Conservation (phyloP, 2,329 filamentous ascomycete genomes). For the Aspergillus spinulosporus region DNA sequence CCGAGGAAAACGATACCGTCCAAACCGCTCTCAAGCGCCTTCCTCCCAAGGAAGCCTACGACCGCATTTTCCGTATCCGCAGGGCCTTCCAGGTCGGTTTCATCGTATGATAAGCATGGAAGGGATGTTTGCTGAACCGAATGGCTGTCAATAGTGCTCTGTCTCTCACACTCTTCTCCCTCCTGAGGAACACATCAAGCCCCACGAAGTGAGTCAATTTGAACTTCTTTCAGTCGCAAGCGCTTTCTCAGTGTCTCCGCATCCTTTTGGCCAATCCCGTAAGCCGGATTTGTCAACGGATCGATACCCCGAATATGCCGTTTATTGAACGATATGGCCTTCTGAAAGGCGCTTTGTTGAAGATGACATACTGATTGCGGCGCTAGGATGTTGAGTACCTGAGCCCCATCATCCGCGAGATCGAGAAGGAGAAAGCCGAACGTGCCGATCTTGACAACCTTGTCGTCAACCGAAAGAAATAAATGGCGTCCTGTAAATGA, state of each 20-base stretch:
- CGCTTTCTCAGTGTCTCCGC: slow-evolving; percentile 27
- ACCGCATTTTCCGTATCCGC: slow-evolving; percentile 95
- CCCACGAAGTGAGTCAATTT: slow-evolving; percentile 58
- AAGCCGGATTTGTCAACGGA: slow-evolving; percentile 38
- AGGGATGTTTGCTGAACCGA: slow-evolving; percentile 24
- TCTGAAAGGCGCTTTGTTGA: background rate
- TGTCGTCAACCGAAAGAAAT: slow-evolving; percentile 54
- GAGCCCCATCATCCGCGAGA: slow-evolving; percentile 65
- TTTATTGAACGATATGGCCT: background rate
- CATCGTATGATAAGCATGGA: slow-evolving; percentile 5
- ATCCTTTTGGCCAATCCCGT: slow-evolving; percentile 38
- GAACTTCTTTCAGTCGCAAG: slow-evolving; percentile 15
- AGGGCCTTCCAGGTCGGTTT: slow-evolving; percentile 79
- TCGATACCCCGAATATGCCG: slow-evolving; percentile 8
- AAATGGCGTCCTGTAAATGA: slow-evolving; percentile 27
- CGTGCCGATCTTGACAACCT: slow-evolving; percentile 68
- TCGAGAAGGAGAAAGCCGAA: slow-evolving; percentile 67
- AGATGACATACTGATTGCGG: slow-evolving; percentile 6
- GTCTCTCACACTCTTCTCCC: slow-evolving; percentile 66
- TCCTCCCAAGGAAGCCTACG: slow-evolving; percentile 84
- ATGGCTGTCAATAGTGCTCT: slow-evolving; percentile 55
- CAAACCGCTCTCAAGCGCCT: slow-evolving; percentile 89
- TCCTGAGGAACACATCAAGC: slow-evolving; percentile 66
- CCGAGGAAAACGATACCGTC: slow-evolving; percentile 86
- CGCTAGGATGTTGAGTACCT: slow-evolving; percentile 66